Evolutionary conservation across 306 rosid species (phyloP).

Genomic region (Citrullus colocynthis): DNA sequence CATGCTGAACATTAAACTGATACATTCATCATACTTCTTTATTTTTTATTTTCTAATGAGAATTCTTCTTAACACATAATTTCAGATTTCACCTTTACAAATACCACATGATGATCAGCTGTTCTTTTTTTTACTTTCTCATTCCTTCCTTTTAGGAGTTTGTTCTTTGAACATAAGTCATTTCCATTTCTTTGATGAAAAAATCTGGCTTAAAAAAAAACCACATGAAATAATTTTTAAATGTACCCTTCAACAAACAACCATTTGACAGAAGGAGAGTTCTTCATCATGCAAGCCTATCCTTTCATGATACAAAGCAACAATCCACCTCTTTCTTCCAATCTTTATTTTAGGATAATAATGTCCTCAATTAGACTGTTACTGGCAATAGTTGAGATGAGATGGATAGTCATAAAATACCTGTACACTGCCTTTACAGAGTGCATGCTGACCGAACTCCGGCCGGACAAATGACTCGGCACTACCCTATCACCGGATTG

Average conservation of each 20-base stretch:
- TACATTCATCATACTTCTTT: background rate
- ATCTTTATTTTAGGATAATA: background rate
- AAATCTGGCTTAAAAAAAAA: background rate
- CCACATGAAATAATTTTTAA: background rate
- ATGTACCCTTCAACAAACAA: background rate
- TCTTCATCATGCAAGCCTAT: slow-evolving; percentile 1
- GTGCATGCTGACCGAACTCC: slow-evolving; percentile 44
- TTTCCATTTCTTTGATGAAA: background rate
- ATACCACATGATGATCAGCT: background rate
- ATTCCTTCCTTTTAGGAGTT: background rate
- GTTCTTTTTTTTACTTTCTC: background rate
- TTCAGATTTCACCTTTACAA: background rate
- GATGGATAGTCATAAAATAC: slow-evolving; percentile 24
- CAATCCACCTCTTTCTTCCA: background rate
- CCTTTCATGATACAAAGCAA: background rate
- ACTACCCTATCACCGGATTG: slow-evolving; percentile 40
- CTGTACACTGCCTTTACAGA: slow-evolving; percentile 73
- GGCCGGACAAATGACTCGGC: slow-evolving; percentile 29
- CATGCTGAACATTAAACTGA: background rate
- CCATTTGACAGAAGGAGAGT: background rate
- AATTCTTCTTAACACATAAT: background rate
- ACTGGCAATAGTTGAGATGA: background rate
- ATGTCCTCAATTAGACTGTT: background rate
- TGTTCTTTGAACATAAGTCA: background rate
- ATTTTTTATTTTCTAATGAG: too few species aligned